Base-by-base conservation (phyloP, 1,139 yeast genomes). In the Geotrichum carabidarum region DNA sequence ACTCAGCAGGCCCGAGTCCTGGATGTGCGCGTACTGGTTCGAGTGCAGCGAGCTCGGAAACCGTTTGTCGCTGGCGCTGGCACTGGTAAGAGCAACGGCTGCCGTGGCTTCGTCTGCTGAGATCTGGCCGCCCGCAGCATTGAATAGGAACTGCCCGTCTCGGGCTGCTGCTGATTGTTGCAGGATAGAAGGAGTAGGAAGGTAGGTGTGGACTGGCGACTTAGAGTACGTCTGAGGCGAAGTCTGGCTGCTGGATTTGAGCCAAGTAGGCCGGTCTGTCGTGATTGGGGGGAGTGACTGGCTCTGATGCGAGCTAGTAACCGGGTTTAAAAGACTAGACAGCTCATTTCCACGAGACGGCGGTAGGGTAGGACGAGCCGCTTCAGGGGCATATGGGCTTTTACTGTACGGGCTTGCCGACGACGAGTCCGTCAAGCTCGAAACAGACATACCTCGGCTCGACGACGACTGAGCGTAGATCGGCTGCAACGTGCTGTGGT, bases 291-390 rank as follows among this genome's bases (percentile, higher is more conserved):
- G 34, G 11, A 50, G 43, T 17, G 41, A 31, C 12, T 35, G 35
- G 14, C 14, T 15, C 8, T 14, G 44, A 15, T 27, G 35, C 8
- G 48, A 36, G 42, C 46, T 40, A 2, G 42, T 22, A 9, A 48
- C 38, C 12, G 55, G 55, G n/a, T 52, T 52, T 22, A 52, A 35
- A 14, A 52, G 34, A 34, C 48, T 47, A n/a, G 55, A 47, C 30
- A 52, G 46, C n/a, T 51, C 47, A 22, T 43, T 52, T 4, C 40
- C 36, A n/a, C 50, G 50, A 9, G 37, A 38, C 4, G n/a, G 31
- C 7, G 45, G 34, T 4, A 34, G 35, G n/a, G 18, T 43, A 12
- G 51, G 31, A 32, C 22, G 34, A 5, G 46, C 11, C 12, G 46
- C 36, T 9, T 27, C n/a, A 11, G 22, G 30, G 14, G 32, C n/a